Evolutionary conservation across 805 yeast species (phyloP).

Genomic region (Ogataea henricii): DNA sequence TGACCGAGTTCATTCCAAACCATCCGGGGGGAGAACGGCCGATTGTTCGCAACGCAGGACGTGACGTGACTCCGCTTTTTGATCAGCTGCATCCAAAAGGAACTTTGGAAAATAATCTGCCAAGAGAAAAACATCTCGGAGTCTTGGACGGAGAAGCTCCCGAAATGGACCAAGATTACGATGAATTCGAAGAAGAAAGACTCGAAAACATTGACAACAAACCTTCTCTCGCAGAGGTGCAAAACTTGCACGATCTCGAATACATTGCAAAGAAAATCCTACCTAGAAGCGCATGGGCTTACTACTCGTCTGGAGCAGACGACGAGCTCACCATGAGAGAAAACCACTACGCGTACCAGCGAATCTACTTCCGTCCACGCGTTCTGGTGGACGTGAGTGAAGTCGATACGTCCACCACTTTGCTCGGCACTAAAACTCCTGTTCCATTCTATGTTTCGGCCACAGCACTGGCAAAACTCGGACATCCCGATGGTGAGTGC

Average conservation of each 20-base stretch:
- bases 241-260: conserved; percentile 86
- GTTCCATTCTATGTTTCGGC: conserved; percentile 91
- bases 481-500: conserved; percentile 91
- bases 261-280: conserved; percentile 77
- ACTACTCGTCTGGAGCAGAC: conserved; percentile 88
- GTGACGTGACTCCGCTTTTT: conserved; percentile 65
- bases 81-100: conserved; percentile 93
- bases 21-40: conserved; percentile 58
- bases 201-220: conserved; percentile 46
- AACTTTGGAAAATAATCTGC: conserved; percentile 64
- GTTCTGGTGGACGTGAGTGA: conserved; percentile 78
- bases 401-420: conserved; percentile 67
- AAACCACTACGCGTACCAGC: conserved; percentile 85
- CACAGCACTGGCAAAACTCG: conserved; percentile 88
- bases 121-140: conserved; percentile 64
- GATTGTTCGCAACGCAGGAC: conserved; percentile 49
- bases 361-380: conserved; percentile 84
- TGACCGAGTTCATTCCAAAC: conserved; percentile 53
- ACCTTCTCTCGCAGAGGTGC: conserved; percentile 71
- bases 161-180: conserved; percentile 35
- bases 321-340: conserved; percentile 90
- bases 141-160: conserved; percentile 37
- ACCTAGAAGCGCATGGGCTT: conserved; percentile 85
- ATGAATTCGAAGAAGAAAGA: conserved; percentile 46
- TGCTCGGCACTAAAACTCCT: conserved; percentile 69